Conservation (phyloP, 176 grass and related monocot species). For the Poa annua region DNA sequence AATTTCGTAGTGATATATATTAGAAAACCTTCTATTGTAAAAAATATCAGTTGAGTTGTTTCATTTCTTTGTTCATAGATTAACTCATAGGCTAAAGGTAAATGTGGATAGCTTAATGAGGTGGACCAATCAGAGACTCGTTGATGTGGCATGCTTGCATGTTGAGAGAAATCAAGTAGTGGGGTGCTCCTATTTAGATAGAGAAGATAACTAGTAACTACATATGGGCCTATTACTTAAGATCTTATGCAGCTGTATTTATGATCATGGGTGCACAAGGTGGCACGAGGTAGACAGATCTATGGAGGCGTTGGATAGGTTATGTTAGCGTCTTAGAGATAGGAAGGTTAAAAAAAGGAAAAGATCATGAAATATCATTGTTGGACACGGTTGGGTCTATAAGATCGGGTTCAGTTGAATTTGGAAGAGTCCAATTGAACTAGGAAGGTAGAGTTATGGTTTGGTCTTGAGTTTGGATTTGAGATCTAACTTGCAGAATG, state of each 20-base stretch:
- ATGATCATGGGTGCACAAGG: conserved; percentile 1
- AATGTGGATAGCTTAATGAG: too few relatives aligned
- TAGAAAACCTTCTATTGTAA: too few relatives aligned
- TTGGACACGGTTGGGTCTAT: neutral
- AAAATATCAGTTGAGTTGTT: too few relatives aligned
- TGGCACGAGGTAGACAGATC: neutral
- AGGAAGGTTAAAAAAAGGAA: conserved; percentile 6
- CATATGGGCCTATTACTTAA: conserved; percentile 2
- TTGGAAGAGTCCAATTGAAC: neutral
- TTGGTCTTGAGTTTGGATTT: neutral
- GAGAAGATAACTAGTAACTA: too few relatives aligned
- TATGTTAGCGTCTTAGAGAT: neutral
- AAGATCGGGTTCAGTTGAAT: neutral
- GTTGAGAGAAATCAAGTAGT: too few relatives aligned
- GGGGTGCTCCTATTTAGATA: too few relatives aligned
- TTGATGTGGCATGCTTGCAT: too few relatives aligned
- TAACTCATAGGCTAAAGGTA: too few relatives aligned
- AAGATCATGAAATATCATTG: neutral
- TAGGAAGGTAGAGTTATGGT: conserved; percentile 3
- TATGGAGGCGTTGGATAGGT: neutral
- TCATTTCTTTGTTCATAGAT: too few relatives aligned
- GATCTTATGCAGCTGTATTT: neutral
- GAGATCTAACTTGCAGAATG: neutral
- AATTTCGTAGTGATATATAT: too few relatives aligned
- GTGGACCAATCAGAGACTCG: too few relatives aligned